phyloP scores from a whole-genome alignment of 345 rosid species.

The Salix arbutifolia region DNA sequence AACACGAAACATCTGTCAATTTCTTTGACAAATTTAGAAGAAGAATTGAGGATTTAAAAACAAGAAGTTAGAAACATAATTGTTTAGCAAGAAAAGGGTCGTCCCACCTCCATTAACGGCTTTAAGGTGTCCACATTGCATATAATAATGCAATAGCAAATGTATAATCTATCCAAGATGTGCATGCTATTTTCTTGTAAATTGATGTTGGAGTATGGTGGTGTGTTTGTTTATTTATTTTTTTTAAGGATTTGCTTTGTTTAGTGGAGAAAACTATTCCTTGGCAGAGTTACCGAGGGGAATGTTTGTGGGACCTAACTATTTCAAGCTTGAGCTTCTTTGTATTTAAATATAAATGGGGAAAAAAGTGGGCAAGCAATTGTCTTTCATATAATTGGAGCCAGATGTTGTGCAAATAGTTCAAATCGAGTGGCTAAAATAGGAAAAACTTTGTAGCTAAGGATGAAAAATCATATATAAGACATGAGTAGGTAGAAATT shows the following conservation, averaged over 20 bases:
- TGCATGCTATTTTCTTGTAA: neutral
- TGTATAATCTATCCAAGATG: neutral
- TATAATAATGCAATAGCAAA: neutral
- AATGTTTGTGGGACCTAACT: conserved; percentile 31
- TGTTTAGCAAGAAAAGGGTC: neutral
- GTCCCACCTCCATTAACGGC: neutral
- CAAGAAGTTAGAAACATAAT: neutral
- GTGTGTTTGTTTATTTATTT: neutral
- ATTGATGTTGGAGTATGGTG: neutral
- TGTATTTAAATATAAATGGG: neutral
- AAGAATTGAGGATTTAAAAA: neutral
- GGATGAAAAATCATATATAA: neutral
- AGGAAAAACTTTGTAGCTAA: neutral
- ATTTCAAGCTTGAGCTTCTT: neutral
- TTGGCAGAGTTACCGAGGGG: conserved; percentile 12
- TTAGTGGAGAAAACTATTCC: conserved; percentile 5
- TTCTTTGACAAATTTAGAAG: neutral
- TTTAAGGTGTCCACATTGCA: neutral
- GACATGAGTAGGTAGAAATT: neutral
- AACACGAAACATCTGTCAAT: neutral
- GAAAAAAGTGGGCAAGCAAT: neutral
- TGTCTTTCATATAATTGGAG: neutral
- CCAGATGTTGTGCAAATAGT: neutral
- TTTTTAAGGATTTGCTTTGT: neutral
- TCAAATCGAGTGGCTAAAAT: neutral